These are phyloP conservation scores for Talaromyces sp. DNA, from an alignment of 2,329 filamentous ascomycete species.

Conservation along the genomic window DNA sequence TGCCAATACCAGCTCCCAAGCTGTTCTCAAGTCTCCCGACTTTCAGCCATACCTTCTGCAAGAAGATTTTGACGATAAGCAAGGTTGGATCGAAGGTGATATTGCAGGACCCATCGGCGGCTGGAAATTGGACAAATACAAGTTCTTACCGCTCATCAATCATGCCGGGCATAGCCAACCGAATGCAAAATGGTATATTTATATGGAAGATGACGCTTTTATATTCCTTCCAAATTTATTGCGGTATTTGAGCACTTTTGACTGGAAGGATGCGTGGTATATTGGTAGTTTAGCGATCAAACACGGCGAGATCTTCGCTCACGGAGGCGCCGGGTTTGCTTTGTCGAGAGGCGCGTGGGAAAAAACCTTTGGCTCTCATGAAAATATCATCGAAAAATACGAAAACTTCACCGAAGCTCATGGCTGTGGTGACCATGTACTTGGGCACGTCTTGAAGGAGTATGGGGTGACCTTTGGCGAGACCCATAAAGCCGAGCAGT, in stretches of 20 bases:
- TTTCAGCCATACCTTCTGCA: conserved; percentile 21
- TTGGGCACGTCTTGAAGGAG: conserved; percentile 47
- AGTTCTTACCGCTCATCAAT: conserved; percentile 56
- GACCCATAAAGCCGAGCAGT: conserved; percentile 49
- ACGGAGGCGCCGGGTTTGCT: conserved; percentile 51
- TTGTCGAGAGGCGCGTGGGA: conserved; percentile 52
- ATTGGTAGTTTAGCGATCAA: conserved; percentile 49
- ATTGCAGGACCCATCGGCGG: conserved; percentile 25
- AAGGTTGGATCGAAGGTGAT: conserved; percentile 24
- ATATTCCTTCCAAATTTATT: conserved; percentile 52
- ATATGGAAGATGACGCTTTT: conserved; percentile 56
- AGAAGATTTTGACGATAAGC: conserved; percentile 21
- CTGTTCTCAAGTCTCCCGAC: conserved; percentile 14
- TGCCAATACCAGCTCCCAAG: conserved; percentile 18
- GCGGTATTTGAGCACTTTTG: conserved; percentile 43
- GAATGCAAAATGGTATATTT: conserved; percentile 55
- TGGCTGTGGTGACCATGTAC: conserved; percentile 53
- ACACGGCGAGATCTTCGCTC: conserved; percentile 45
- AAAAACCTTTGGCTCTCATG: conserved; percentile 40
- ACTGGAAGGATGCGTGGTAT: conserved; percentile 45
- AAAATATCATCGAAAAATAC: conserved; percentile 44
- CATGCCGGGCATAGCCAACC: conserved; percentile 49
- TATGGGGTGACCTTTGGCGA: conserved; percentile 43
- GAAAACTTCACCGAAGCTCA: conserved; percentile 33
- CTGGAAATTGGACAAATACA: conserved; percentile 59